A percentile compares a stretch with the other conserved stretches of the same genome.
Evolutionary conservation across 148 eudicot genomes (phyloP).

Genomic region (Bassia scoparia): DNA sequence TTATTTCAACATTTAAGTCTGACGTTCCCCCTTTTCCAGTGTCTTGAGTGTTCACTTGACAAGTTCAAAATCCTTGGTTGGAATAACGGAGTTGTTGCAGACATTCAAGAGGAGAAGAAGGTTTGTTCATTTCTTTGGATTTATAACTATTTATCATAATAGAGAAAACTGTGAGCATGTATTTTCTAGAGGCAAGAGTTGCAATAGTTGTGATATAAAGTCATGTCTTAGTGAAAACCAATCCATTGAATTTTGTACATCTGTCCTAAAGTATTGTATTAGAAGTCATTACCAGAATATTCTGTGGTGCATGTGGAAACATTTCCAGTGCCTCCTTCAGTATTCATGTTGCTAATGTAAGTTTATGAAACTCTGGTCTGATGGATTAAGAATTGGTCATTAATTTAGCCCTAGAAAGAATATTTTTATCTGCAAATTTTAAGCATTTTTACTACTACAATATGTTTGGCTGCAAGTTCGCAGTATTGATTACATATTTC

Average conservation of each 20-base stretch:
- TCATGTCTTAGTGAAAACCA: neutral
- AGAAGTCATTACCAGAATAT: too few species aligned
- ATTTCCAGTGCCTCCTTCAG: too few species aligned
- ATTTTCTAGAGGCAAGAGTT: neutral
- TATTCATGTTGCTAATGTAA: neutral
- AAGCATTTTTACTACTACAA: constrained; percentile 6
- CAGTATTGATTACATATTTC: constrained; percentile 23
- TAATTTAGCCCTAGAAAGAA: constrained; percentile 1
- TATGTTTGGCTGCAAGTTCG: constrained; percentile 6
- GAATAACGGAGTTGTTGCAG: constrained; percentile 77
- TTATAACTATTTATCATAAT: neutral
- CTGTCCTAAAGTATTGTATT: neutral
- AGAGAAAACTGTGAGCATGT: neutral
- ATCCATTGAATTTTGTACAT: too few species aligned
- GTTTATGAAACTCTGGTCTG: neutral
- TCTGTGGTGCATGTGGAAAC: neutral
- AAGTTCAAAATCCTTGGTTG: constrained; percentile 93
- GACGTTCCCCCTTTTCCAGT: constrained; percentile 38
- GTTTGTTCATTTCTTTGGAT: constrained; percentile 27
- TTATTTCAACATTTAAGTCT: neutral
- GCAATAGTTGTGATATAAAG: neutral
- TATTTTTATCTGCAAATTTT: neutral
- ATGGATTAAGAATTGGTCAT: neutral
- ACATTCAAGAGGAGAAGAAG: constrained; percentile 94
- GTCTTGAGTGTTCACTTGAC: constrained; percentile 86